Evolutionary conservation across 2,329 filamentous ascomycete species (phyloP), one percentile per base, ranked within the genome.

Genomic region (Purpureocillium takamizusanense): DNA sequence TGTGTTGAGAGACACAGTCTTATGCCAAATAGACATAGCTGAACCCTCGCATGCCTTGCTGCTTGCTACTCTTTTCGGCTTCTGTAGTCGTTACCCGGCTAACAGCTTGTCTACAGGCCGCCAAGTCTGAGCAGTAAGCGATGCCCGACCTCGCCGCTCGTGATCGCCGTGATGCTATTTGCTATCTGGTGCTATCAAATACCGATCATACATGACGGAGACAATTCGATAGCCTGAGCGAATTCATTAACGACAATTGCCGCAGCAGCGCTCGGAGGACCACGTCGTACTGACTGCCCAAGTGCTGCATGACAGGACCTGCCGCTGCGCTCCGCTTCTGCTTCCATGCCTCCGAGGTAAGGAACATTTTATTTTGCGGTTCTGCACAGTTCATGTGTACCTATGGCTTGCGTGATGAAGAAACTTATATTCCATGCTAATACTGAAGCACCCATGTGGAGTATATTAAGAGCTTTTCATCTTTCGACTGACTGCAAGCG

Each of bases 381-480:
- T 46, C 35, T 44, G 41, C 25, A 28, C 7, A 28, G 12, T 28
- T 12, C n/a, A n/a, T 25, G 21, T 25, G 21, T 25, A 30, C 39
- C 42, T 17, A 45, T 46, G 57, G 46, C 48, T 65, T 42, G 32
- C 36, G 65, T 84, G 81, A 86, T 86, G 79, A 75, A 56, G 69
- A 67, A 74, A 64, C 65, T 67, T 69, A 70, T 67, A 78, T 80
- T 83, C 78, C 77, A 83, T 85, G 81, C 81, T 85, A 84, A 84
- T 76, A 66, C 82, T 70, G 80, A 86, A 78, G 55, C 55, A 51
- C 51, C 52, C 55, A 75, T 79, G 76, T 83, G 74, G 77, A 83
- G 66, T 64, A 69, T 76, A 70, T 67, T 71, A 73, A 72, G 74
- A 78, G 74, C 80, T 85, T 85, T 86, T 86, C 81, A 86, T 85